A percentile compares a stretch with the other conserved stretches of the same genome.
These are phyloP conservation scores for Kurtzmaniella cleridarum DNA, from an alignment of 805 yeast genomes.

Conservation along the genomic window DNA sequence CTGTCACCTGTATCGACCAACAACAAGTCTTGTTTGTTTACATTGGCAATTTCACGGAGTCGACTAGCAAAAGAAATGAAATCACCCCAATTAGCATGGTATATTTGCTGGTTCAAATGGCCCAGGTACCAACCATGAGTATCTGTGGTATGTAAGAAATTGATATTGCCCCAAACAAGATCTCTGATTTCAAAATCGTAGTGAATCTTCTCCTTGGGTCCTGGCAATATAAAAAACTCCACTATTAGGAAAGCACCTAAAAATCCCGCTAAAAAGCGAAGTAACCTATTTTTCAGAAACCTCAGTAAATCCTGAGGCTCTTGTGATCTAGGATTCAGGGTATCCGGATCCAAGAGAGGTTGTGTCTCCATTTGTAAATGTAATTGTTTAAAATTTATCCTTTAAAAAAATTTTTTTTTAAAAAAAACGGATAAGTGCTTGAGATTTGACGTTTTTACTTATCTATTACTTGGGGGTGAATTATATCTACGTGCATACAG, in stretches of 20 bases:
- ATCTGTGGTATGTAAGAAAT: constrained; percentile 91
- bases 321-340: too few relatives aligned
- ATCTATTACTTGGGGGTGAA: too few relatives aligned
- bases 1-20: constrained; percentile 88
- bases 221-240: constrained; percentile 2
- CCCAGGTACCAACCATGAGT: constrained; percentile 98
- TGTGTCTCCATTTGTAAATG: neutral
- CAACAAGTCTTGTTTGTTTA: constrained; percentile 54
- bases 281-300: neutral
- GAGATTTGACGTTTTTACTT: too few relatives aligned
- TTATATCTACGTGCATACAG: too few relatives aligned
- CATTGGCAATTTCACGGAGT: constrained; percentile 41
- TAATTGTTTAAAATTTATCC: too few relatives aligned
- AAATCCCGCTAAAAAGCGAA: constrained; percentile 1
- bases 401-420: too few relatives aligned
- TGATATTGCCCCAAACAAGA: constrained; percentile 65
- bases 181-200: constrained; percentile 30
- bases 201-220: constrained; percentile 1
- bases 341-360: too few relatives aligned
- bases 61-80: constrained; percentile 62
- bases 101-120: constrained; percentile 71
- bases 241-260: neutral
- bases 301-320: too few relatives aligned
- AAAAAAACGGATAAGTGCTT: too few relatives aligned
- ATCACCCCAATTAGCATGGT: constrained; percentile 91